These are phyloP conservation scores for Termitomyces sp. DNA, from an alignment of 1,284 basidiomycete species.

Conservation along the genomic window DNA sequence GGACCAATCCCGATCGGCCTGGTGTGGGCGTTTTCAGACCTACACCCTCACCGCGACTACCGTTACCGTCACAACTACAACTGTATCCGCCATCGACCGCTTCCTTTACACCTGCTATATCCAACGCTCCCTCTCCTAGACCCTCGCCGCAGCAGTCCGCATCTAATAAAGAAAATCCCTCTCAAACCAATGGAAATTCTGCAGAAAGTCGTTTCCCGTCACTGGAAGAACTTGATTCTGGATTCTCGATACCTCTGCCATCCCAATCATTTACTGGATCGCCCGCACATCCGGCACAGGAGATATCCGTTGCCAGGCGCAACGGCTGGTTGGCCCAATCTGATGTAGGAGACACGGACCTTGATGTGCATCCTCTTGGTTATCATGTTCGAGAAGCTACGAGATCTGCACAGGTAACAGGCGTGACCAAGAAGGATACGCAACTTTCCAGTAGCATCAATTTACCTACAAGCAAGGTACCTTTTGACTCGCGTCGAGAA, in stretches of 20 bases:
- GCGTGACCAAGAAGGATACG: constrained; percentile 48
- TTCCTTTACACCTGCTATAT: constrained; percentile 11
- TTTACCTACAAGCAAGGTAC: background rate
- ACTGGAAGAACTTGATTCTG: constrained; percentile 69
- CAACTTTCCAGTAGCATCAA: constrained; percentile 15
- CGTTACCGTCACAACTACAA: constrained; percentile 28
- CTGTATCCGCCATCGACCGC: constrained; percentile 22
- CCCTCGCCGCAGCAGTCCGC: constrained; percentile 24
- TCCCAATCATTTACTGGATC: constrained; percentile 19
- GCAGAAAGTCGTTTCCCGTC: constrained; percentile 72
- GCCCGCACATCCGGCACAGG: constrained; percentile 8
- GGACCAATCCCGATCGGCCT: constrained; percentile 20
- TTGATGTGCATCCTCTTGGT: constrained; percentile 8
- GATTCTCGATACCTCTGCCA: constrained; percentile 34
- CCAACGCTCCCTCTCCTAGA: constrained; percentile 18
- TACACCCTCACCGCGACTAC: constrained; percentile 42
- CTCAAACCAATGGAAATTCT: constrained; percentile 37
- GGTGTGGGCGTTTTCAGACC: constrained; percentile 27
- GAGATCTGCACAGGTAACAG: constrained; percentile 53
- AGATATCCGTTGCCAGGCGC: constrained; percentile 8
- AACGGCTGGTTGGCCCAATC: constrained; percentile 7
- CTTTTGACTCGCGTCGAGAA: background rate
- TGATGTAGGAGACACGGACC: background rate
- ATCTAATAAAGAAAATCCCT: constrained; percentile 23
- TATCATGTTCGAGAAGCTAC: constrained; percentile 23